Conservation (phyloP, 768 basidiomycete species). For the Mycena galopus region DNA sequence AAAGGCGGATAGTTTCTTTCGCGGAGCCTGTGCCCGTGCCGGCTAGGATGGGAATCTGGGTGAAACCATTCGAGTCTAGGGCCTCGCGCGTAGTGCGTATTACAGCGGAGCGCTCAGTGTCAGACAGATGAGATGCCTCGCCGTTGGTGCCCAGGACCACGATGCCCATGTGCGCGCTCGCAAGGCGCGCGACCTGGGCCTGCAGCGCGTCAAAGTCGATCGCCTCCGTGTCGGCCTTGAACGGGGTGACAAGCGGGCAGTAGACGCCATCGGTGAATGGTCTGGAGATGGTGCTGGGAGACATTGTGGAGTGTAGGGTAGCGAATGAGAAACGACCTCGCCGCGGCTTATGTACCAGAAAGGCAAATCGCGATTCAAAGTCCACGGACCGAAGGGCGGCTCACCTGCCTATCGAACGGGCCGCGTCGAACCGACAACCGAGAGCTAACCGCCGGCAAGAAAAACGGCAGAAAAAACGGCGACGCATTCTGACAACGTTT, state of each 20-base stretch:
- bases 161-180: slow-evolving; percentile 37
- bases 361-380: not conserved
- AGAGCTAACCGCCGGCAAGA: not conserved
- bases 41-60: slow-evolving; percentile 64
- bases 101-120: slow-evolving; percentile 61
- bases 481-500: not conserved
- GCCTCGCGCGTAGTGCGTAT: slow-evolving; percentile 64
- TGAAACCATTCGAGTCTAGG: slow-evolving; percentile 64
- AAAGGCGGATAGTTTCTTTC: slow-evolving; percentile 68
- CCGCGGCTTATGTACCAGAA: slow-evolving; percentile 13
- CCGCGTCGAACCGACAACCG: slow-evolving; percentile 8
- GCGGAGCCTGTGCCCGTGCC: slow-evolving; percentile 78
- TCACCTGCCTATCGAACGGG: slow-evolving; percentile 13
- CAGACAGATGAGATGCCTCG: slow-evolving; percentile 33
- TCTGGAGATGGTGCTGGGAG: slow-evolving; percentile 18
- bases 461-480: not conserved
- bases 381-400: not conserved
- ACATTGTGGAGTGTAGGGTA: slow-evolving; percentile 13
- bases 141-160: slow-evolving; percentile 38
- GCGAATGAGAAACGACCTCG: not conserved
- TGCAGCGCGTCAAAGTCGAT: slow-evolving; percentile 35
- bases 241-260: slow-evolving; percentile 36
- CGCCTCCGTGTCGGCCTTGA: slow-evolving; percentile 30
- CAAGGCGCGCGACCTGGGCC: slow-evolving; percentile 38
- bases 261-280: slow-evolving; percentile 34